These are phyloP conservation scores for Pluteus cervinus DNA, from an alignment of 768 basidiomycete species.

Conservation along the genomic window DNA sequence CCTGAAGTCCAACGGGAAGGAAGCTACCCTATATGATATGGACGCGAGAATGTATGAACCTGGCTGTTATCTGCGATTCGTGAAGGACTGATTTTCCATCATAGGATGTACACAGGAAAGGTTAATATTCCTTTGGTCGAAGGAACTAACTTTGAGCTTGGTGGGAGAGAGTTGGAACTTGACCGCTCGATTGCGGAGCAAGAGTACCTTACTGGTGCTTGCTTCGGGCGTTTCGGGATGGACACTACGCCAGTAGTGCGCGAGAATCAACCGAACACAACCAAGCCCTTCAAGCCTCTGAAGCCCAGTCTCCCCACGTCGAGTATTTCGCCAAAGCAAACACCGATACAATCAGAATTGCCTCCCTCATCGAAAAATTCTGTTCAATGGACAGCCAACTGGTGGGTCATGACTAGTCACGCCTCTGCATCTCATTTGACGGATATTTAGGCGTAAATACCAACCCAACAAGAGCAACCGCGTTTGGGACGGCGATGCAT, in stretches of 20 bases:
- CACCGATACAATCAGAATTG: constrained; percentile 9
- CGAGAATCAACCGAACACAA: background rate
- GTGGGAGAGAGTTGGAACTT: constrained; percentile 59
- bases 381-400: constrained; percentile 68
- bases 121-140: constrained; percentile 32
- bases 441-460: constrained; percentile 56
- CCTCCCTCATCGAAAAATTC: too few species aligned
- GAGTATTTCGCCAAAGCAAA: constrained; percentile 1
- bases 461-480: constrained; percentile 74
- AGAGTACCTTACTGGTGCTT: constrained; percentile 60
- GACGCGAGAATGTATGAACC: constrained; percentile 59
- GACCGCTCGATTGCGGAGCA: constrained; percentile 48
- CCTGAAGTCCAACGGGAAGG: constrained; percentile 42
- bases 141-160: constrained; percentile 31
- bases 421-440: background rate
- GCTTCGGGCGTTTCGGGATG: constrained; percentile 52
- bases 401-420: constrained; percentile 32
- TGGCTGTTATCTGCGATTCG: constrained; percentile 1
- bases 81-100: constrained; percentile 1
- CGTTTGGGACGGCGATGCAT: constrained; percentile 82
- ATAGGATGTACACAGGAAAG: constrained; percentile 49
- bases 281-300: background rate
- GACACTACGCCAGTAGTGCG: too few species aligned
- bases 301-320: background rate
- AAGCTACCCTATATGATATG: constrained; percentile 48